Base-by-base conservation (phyloP, 2,329 filamentous ascomycete genomes). In the Purpureocillium lavendulum region DNA sequence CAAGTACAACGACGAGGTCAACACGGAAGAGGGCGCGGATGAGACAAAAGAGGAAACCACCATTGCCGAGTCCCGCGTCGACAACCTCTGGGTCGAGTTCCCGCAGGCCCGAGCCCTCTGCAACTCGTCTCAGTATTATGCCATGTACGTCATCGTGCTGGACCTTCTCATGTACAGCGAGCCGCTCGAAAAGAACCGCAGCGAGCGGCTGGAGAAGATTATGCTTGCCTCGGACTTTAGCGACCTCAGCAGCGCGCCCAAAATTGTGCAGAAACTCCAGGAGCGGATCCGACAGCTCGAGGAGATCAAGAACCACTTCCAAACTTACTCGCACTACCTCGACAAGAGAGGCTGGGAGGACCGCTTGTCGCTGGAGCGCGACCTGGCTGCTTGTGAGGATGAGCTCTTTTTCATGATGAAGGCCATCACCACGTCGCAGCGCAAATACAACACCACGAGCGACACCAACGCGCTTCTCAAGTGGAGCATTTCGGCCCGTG, bases 341-440 rank as follows among this genome's bases (percentile, higher is more conserved):
- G 90, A 97, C 60, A 81, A 82, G 53, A 80, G 85, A 54, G 89
- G 89, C 12, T 97, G 90, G 89, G 80, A 92, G 55, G 90, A 97
- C 56, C 79, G 88, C 28, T 71, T 96, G 43, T 67, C 82, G n/a
- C 73, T 99, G 33, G 92, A 98, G 56, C 82, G 85, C 38, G 92
- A 98, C 56, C 69, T 98, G 37, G 78, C 87, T 9, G 80, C 80
- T 15, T 96, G 87, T 54, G 92, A 97, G 59, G 92, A 98, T 53
- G 94, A 99, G 60, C 66, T 99, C 8, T 99, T 98, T 71, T 98
- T 98, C 66, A 85, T 98, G 70, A 97, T 98, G 92, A 97, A 98
- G 55, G 94, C 92, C 30, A 98, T 98, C 57, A 98, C 92, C 2
- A 94, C 88, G 3, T 94, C 90, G 5, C 92, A 98, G 61, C 75